These are phyloP conservation scores for Tarenaya hassleriana DNA, from an alignment of 345 rosid genomes.

Conservation along the genomic window DNA sequence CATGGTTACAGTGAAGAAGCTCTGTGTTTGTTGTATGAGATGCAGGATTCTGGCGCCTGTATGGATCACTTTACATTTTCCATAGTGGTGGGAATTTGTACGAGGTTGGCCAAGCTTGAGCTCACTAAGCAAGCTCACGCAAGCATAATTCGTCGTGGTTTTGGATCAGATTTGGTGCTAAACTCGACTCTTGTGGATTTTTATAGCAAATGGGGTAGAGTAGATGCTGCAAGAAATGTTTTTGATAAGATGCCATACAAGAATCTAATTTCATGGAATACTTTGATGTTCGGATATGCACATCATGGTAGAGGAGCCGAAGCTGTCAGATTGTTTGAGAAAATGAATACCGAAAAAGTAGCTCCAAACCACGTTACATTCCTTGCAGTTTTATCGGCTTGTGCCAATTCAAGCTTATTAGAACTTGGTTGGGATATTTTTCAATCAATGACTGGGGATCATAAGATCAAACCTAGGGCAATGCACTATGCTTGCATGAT, in stretches of 20 bases:
- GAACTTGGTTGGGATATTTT: constrained; percentile 74
- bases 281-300: constrained; percentile 75
- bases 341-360: constrained; percentile 48
- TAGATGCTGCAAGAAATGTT: constrained; percentile 63
- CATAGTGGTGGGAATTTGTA: constrained; percentile 51
- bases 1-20: constrained; percentile 83
- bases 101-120: constrained; percentile 65
- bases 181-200: constrained; percentile 80
- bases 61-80: constrained; percentile 83
- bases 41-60: constrained; percentile 61
- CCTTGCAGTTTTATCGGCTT: constrained; percentile 71
- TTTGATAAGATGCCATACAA: constrained; percentile 64
- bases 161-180: constrained; percentile 62
- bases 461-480: constrained; percentile 68
- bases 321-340: constrained; percentile 63
- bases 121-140: constrained; percentile 83
- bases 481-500: constrained; percentile 85
- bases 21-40: constrained; percentile 51
- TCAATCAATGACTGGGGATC: constrained; percentile 53
- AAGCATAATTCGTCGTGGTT: constrained; percentile 55
- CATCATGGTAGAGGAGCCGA: constrained; percentile 68
- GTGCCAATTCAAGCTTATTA: constrained; percentile 63
- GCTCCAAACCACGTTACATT: constrained; percentile 72
- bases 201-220: constrained; percentile 92
- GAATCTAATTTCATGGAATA: constrained; percentile 83